phyloP scores from a whole-genome alignment of 2,329 filamentous ascomycete species.

The Verticillium nonalfalfae region DNA sequence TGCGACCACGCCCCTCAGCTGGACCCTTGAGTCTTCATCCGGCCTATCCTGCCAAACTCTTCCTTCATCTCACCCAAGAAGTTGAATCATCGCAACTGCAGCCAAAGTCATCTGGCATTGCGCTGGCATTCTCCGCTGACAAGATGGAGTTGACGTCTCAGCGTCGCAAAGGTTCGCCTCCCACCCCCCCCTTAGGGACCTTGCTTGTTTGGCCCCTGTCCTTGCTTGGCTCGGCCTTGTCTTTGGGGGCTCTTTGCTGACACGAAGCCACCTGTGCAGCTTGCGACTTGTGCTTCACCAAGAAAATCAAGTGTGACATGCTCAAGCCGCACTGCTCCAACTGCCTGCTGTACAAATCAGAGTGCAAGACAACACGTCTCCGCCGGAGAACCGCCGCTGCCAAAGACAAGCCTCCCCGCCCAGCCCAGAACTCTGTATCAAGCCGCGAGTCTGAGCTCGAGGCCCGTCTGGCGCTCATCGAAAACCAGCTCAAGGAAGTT shows the following conservation, averaged over 20 bases:
- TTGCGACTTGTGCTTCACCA: slow-evolving; percentile 36
- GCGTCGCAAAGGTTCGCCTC: slow-evolving; percentile 16
- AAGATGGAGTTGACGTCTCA: slow-evolving; percentile 20
- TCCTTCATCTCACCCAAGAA: not conserved
- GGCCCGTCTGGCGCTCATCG: slow-evolving; percentile 18
- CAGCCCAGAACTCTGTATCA: slow-evolving; percentile 5
- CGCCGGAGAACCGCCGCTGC: slow-evolving; percentile 13
- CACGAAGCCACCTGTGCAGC: slow-evolving; percentile 15
- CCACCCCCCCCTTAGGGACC: not conserved
- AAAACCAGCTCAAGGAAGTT: slow-evolving; percentile 23
- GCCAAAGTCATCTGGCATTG: not conserved
- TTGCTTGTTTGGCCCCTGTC: not conserved
- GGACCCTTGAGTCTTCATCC: not conserved
- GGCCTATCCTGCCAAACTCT: not conserved
- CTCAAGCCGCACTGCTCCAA: slow-evolving; percentile 36
- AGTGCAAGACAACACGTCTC: slow-evolving; percentile 25
- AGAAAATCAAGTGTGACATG: slow-evolving; percentile 41
- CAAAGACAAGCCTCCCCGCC: not conserved
- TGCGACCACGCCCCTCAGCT: not conserved
- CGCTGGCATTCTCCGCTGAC: not conserved
- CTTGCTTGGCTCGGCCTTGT: not conserved
- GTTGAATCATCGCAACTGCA: not conserved
- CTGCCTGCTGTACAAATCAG: slow-evolving; percentile 32
- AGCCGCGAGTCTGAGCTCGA: slow-evolving; percentile 11
- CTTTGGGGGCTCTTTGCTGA: slow-evolving; percentile 1